These are phyloP conservation scores for Lipomyces yamadae DNA, from an alignment of 805 yeast species.

Conservation along the genomic window DNA sequence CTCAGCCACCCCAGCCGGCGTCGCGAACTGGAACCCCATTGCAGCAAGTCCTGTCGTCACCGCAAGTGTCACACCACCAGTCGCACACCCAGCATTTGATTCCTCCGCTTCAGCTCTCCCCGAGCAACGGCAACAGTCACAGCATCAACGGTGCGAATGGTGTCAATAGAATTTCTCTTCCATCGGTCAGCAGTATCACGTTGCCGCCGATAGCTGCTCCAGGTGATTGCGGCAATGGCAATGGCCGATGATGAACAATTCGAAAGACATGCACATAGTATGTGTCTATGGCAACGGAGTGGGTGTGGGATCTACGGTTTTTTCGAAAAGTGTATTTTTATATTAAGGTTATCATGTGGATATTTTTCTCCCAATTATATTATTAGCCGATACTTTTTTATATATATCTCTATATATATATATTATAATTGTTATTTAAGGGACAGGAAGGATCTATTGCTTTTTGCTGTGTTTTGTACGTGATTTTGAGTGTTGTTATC, in stretches of 20 bases:
- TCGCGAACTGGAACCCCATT: constrained; percentile 23
- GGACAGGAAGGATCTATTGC: neutral
- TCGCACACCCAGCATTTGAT: constrained; percentile 17
- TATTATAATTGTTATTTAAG: constrained; percentile 3
- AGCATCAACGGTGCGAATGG: constrained; percentile 6
- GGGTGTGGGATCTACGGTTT: neutral
- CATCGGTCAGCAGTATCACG: constrained; percentile 12
- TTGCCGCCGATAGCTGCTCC: constrained; percentile 30
- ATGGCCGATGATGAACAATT: neutral
- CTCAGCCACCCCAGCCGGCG: constrained; percentile 11
- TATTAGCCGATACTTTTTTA: neutral
- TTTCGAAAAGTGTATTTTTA: too few species aligned
- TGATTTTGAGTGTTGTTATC: constrained; percentile 6
- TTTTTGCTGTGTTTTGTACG: constrained; percentile 7
- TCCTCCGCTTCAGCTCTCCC: constrained; percentile 33
- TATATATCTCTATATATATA: neutral
- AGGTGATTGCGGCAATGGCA: constrained; percentile 7
- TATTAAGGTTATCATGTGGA: neutral
- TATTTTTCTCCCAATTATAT: constrained; percentile 1
- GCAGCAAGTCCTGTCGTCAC: constrained; percentile 23
- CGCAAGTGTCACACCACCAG: constrained; percentile 8
- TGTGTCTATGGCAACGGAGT: neutral
- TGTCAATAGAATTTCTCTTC: constrained; percentile 18
- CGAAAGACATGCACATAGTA: neutral
- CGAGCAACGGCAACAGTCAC: constrained; percentile 7